Evolutionary conservation across 768 basidiomycete species (phyloP).

Genomic region (Dictyophora rubrovolvata): DNA sequence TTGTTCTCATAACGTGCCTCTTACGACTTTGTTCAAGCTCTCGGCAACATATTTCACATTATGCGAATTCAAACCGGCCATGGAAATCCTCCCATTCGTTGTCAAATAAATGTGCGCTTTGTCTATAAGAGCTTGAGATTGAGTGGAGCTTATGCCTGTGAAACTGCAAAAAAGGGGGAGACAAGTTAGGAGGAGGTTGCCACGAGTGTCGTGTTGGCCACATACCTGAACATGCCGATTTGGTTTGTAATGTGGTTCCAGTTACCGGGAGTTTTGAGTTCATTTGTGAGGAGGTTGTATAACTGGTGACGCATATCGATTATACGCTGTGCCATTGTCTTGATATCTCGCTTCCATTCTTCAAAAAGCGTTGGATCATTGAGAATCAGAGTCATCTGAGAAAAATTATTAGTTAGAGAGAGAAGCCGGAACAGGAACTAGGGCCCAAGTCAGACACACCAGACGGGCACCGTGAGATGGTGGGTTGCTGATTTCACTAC

Average conservation of each 20-base stretch:
- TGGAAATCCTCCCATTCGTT: constrained; percentile 80
- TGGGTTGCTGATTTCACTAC: constrained; percentile 94
- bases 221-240: constrained; percentile 96
- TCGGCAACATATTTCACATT: constrained; percentile 73
- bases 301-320: constrained; percentile 84
- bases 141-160: constrained; percentile 63
- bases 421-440: not conserved
- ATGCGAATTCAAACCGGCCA: constrained; percentile 79
- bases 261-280: constrained; percentile 77
- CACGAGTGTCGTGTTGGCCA: not conserved
- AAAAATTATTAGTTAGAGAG: constrained; percentile 2
- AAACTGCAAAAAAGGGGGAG: constrained; percentile 40
- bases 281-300: constrained; percentile 59
- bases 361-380: constrained; percentile 64
- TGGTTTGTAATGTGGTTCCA: constrained; percentile 96
- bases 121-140: constrained; percentile 59
- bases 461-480: constrained; percentile 85
- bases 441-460: constrained; percentile 33
- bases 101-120: constrained; percentile 82
- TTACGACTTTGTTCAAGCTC: constrained; percentile 57
- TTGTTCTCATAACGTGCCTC: constrained; percentile 36
- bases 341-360: constrained; percentile 86
- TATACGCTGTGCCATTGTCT: constrained; percentile 88
- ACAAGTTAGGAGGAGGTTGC: not conserved
- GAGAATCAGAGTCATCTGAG: constrained; percentile 70